These are phyloP conservation scores for Colletotrichum theobromicola DNA, from an alignment of 2,329 filamentous ascomycete species.

Conservation along the genomic window DNA sequence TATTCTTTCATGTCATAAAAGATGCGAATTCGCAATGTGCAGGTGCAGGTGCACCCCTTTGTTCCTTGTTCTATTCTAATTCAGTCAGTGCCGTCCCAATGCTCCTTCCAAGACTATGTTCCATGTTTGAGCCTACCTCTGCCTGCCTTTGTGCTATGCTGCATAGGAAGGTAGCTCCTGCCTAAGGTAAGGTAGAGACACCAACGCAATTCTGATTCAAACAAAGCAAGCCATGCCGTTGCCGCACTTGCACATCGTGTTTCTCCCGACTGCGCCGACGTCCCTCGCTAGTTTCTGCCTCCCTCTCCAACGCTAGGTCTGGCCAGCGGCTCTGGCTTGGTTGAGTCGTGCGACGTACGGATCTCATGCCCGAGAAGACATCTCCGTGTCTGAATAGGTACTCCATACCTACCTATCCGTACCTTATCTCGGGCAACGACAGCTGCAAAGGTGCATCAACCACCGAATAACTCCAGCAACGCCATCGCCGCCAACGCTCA, in stretches of 20 bases:
- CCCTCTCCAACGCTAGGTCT: background rate
- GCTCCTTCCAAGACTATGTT: background rate
- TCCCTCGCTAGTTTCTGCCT: background rate
- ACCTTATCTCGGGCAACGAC: background rate
- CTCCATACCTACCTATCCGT: too few species aligned
- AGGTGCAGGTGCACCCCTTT: background rate
- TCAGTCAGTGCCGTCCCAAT: background rate
- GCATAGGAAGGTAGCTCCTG: background rate
- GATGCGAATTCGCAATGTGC: background rate
- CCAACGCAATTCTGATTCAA: background rate
- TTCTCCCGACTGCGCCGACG: background rate
- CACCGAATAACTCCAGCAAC: background rate
- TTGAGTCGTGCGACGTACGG: background rate
- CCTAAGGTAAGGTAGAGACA: background rate
- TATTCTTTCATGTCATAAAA: background rate
- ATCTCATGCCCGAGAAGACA: background rate
- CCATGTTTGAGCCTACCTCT: background rate
- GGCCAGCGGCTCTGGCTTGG: background rate
- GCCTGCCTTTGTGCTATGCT: background rate
- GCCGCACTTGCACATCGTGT: background rate
- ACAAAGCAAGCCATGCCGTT: background rate
- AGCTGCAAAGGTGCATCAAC: background rate
- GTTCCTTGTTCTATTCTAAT: background rate
- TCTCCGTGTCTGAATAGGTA: background rate
- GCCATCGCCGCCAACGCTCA: background rate